A percentile compares a stretch with the other conserved stretches of the same genome.
Evolutionary conservation across 352 stramenopile genomes (phyloP).

Genomic region (Globisporangium mamillatum): DNA sequence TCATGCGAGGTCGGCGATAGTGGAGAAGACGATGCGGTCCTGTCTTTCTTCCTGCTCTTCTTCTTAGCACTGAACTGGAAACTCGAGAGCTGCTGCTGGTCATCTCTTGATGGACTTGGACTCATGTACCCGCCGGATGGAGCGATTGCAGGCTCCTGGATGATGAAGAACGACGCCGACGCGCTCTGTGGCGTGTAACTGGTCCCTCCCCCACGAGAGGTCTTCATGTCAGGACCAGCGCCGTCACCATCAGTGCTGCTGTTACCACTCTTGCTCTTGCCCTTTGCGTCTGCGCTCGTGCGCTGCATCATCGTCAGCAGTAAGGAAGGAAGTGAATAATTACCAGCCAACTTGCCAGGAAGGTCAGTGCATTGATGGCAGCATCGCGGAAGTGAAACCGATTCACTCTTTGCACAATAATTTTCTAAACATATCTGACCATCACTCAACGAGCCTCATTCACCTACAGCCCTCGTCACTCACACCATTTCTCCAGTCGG

Average conservation of each 20-base stretch:
- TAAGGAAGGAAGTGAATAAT: not conserved
- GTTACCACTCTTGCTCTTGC: not conserved
- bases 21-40: not conserved
- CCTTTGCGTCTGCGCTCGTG: not conserved
- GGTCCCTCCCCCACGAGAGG: not conserved
- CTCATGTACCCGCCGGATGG: conserved; percentile 24
- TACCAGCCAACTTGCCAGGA: not conserved
- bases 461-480: too few species aligned
- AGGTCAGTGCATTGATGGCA: not conserved
- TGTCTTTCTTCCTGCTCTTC: conserved; percentile 12
- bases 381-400: not conserved
- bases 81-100: not conserved
- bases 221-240: not conserved
- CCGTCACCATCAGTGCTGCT: not conserved
- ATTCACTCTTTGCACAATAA: not conserved
- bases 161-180: conserved; percentile 61
- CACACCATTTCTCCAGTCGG: too few species aligned
- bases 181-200: conserved; percentile 4
- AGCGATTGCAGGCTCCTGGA: conserved; percentile 48
- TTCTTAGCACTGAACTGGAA: not conserved
- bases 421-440: not conserved
- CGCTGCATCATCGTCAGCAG: not conserved
- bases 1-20: conserved; percentile 2
- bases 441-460: not conserved
- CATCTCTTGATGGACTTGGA: conserved; percentile 1